Base-by-base conservation (phyloP, 371 early-diverging fungal species). In the Apophysomyces elegans region DNA sequence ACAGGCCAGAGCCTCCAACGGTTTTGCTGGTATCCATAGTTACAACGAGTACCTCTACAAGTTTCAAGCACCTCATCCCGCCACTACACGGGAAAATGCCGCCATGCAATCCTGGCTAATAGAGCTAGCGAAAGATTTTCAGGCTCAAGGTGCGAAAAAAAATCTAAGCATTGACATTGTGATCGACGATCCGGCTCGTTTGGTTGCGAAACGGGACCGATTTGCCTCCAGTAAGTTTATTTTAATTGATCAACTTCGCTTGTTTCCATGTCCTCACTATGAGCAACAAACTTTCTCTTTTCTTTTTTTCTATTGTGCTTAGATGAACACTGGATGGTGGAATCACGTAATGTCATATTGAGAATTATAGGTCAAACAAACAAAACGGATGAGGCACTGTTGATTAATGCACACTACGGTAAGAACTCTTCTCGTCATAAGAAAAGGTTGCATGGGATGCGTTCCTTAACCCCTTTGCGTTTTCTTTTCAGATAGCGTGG, bases 401-500 rank as follows among this genome's bases (percentile, higher is more conserved):
- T 86, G 38, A 65, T 84, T 4, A 78, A 74, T 68, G 84, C 84
- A 11, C 84, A 86, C 38, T 86, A 72, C 71, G 86, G 86, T 82
- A 79, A 71, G 69, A n/a, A 60, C 6, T 41, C 32, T 14, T 16
- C 54, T 37, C 13, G 37, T 32, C 32, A 26, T 26, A 3, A 3
- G 3, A 26, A 26, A 26, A 1, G 26, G 32, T 26, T 26, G 2
- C 2, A 26, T 26, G 3, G 32, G 32, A 26, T 26, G 32, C 32
- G 32, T 26, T 26, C 32, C 32, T 26, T 26, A n/a, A 60, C 11
- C 60, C 56, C 32, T 14, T 36, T 45, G 26, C 13, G 37, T 32
- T 12, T 59, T 32, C 39, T 41, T 14, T 38, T 37, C 66, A 86
- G 86, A 95, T 65, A 86, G 89, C 7, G 89, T 90, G 14, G 81